phyloP scores from a whole-genome alignment of 2,329 filamentous ascomycete species.

The Pseudocercospora cruenta region DNA sequence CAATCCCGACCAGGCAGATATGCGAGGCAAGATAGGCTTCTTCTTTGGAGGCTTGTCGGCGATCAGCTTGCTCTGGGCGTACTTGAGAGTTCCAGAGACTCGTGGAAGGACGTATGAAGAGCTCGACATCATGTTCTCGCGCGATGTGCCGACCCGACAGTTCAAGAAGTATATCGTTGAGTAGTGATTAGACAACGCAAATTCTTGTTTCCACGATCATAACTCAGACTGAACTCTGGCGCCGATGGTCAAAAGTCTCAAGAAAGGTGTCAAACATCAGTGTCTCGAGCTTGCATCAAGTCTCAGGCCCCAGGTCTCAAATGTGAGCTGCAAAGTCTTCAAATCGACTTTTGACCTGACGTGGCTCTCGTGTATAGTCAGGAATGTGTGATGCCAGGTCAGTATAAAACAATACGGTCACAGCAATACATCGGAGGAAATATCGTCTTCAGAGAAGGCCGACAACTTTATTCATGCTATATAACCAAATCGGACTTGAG shows the following conservation, averaged over 20 bases:
- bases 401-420: neutral
- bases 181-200: conserved; percentile 1
- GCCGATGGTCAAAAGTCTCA: neutral
- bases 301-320: neutral
- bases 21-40: conserved; percentile 48
- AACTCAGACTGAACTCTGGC: too few relatives aligned
- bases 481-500: neutral
- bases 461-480: neutral
- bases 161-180: conserved; percentile 39
- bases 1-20: conserved; percentile 46
- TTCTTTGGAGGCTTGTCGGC: conserved; percentile 44
- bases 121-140: conserved; percentile 48
- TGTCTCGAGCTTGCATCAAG: neutral
- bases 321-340: neutral
- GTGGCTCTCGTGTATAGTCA: neutral
- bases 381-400: neutral
- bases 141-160: conserved; percentile 40
- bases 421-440: neutral
- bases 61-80: conserved; percentile 43
- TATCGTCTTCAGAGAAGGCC: neutral
- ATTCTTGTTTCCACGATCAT: too few relatives aligned
- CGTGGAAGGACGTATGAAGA: conserved; percentile 48
- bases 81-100: conserved; percentile 46
- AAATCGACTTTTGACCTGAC: neutral
- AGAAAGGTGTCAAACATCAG: neutral